These are phyloP conservation scores for Lyophyllum semitale DNA, from an alignment of 768 basidiomycete genomes.

Conservation along the genomic window DNA sequence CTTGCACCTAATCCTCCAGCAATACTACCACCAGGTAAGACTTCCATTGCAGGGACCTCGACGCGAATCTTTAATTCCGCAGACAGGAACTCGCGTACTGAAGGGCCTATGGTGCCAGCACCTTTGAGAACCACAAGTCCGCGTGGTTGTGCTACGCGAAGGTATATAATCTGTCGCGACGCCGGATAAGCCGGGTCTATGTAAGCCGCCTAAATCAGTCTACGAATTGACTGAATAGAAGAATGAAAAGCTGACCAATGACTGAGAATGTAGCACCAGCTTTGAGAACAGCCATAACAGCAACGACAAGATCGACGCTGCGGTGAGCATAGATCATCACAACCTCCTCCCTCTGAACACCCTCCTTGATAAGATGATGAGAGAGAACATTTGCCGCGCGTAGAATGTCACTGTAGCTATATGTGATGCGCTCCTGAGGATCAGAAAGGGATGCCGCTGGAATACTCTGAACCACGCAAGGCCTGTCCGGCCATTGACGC, in stretches of 20 bases:
- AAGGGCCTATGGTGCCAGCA: slow-evolving; percentile 77
- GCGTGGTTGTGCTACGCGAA: slow-evolving; percentile 89
- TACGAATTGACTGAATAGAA: neutral
- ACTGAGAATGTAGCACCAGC: slow-evolving; percentile 97
- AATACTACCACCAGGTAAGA: slow-evolving; percentile 64
- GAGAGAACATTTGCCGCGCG: slow-evolving; percentile 87
- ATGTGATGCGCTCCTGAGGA: slow-evolving; percentile 57
- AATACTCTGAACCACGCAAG: slow-evolving; percentile 85
- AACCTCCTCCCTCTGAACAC: slow-evolving; percentile 90
- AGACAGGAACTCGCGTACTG: slow-evolving; percentile 82
- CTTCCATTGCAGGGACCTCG: slow-evolving; percentile 87
- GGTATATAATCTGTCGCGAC: slow-evolving; percentile 88
- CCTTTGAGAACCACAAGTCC: slow-evolving; percentile 90
- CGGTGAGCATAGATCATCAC: slow-evolving; percentile 98
- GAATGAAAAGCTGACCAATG: slow-evolving; percentile 63
- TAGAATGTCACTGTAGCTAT: slow-evolving; percentile 81
- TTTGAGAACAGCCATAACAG: slow-evolving; percentile 95
- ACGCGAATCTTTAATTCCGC: slow-evolving; percentile 82
- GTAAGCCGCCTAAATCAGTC: neutral
- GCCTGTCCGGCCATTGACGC: slow-evolving; percentile 69
- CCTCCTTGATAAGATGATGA: slow-evolving; percentile 83
- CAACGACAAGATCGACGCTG: slow-evolving; percentile 94
- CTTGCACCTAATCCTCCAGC: slow-evolving; percentile 56
- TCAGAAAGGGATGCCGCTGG: slow-evolving; percentile 40
- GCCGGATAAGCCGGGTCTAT: slow-evolving; percentile 97